These are phyloP conservation scores for Halenospora varia DNA, from an alignment of 495 filamentous ascomycete genomes.

Conservation along the genomic window DNA sequence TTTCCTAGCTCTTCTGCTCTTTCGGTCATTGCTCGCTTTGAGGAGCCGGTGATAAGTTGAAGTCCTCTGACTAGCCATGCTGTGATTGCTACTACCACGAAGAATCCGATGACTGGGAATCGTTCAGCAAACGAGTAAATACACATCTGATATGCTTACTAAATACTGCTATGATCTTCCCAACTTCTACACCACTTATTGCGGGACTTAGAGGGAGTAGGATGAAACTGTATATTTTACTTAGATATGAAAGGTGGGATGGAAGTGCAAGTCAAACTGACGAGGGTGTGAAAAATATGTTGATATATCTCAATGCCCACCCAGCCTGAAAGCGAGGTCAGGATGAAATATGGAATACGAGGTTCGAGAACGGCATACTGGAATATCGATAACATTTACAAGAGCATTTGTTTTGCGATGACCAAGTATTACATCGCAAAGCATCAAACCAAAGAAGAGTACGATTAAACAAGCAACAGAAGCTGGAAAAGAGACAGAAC, in stretches of 20 bases:
- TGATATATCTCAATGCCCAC: slow-evolving; percentile 53
- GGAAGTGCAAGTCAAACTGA: neutral
- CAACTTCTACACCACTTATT: slow-evolving; percentile 47
- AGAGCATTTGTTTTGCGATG: slow-evolving; percentile 39
- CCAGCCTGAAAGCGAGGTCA: slow-evolving; percentile 33
- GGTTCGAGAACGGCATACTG: slow-evolving; percentile 30
- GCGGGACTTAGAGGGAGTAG: slow-evolving; percentile 46
- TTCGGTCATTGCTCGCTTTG: slow-evolving; percentile 43
- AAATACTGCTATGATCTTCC: slow-evolving; percentile 51
- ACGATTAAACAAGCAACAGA: slow-evolving; percentile 48
- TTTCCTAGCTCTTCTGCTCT: slow-evolving; percentile 44
- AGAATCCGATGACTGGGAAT: slow-evolving; percentile 43
- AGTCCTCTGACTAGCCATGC: slow-evolving; percentile 47
- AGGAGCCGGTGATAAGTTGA: slow-evolving; percentile 41
- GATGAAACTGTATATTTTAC: slow-evolving; percentile 34
- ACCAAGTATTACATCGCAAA: slow-evolving; percentile 39
- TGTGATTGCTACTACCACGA: slow-evolving; percentile 39
- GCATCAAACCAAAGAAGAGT: slow-evolving; percentile 41
- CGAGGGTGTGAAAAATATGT: slow-evolving; percentile 49
- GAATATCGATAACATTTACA: slow-evolving; percentile 43
- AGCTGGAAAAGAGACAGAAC: slow-evolving; percentile 47
- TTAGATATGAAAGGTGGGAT: neutral
- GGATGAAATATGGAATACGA: neutral
- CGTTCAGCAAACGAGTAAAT: neutral
- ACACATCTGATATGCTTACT: slow-evolving; percentile 28